A percentile compares a stretch with the other conserved stretches of the same genome.
Conservation (phyloP, 2,329 filamentous ascomycete species). For the Hypoxylon sp. region DNA sequence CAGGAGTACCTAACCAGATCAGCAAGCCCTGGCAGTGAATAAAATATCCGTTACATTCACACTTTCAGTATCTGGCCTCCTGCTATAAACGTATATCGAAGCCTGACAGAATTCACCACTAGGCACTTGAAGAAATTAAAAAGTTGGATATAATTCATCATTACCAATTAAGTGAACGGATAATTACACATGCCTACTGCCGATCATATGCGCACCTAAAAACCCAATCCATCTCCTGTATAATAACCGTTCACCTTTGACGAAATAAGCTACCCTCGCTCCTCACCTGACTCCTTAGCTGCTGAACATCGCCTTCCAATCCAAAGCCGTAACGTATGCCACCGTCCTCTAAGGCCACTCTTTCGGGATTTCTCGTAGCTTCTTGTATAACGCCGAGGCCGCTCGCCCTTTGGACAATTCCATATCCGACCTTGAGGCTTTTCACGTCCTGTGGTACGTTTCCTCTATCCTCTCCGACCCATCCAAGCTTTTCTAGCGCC, state of each 20-base stretch:
- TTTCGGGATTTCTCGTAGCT: slow-evolving; percentile 29
- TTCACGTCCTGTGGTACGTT: slow-evolving; percentile 42
- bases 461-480: slow-evolving; percentile 40
- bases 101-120: no score
- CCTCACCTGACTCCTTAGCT: slow-evolving; percentile 42
- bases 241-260: slow-evolving; percentile 17
- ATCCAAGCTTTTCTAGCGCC: slow-evolving; percentile 55
- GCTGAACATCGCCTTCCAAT: slow-evolving; percentile 51
- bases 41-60: no score
- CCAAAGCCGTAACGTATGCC: slow-evolving; percentile 52
- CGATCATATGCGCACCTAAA: neutral
- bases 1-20: no score
- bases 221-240: neutral
- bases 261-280: slow-evolving; percentile 42
- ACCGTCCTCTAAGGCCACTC: slow-evolving; percentile 28
- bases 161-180: slow-evolving; percentile 3
- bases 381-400: slow-evolving; percentile 41
- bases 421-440: slow-evolving; percentile 48
- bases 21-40: no score
- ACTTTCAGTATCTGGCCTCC: no score
- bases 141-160: neutral
- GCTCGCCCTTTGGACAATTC: slow-evolving; percentile 42
- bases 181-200: neutral
- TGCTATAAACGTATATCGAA: no score
- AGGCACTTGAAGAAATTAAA: neutral